These are phyloP conservation scores for Nicotiana otophora DNA, from an alignment of 257 asterid species.

Conservation along the genomic window DNA sequence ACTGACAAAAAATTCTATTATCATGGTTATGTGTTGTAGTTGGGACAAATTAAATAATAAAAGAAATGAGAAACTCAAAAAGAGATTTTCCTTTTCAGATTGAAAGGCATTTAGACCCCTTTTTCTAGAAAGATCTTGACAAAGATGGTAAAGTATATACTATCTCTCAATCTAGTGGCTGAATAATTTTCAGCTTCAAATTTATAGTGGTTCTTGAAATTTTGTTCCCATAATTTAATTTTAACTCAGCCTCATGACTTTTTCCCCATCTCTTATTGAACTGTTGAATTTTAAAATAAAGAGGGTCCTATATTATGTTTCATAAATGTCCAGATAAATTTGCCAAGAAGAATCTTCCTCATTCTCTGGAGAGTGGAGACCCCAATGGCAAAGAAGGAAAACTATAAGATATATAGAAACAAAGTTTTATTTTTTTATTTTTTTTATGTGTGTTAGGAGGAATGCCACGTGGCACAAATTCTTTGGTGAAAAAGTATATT, in stretches of 20 bases:
- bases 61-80: background rate
- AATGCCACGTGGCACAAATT: slow-evolving; percentile 33
- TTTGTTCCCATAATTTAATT: background rate
- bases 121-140: background rate
- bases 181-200: slow-evolving; percentile 1
- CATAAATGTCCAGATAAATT: background rate
- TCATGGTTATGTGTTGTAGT: too few relatives aligned
- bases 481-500: slow-evolving; percentile 17
- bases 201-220: slow-evolving; percentile 12
- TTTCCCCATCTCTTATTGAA: background rate
- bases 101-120: background rate
- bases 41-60: background rate
- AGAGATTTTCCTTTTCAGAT: background rate
- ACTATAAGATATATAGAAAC: background rate
- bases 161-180: background rate
- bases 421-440: background rate
- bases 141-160: background rate
- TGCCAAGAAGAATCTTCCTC: background rate
- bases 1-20: too few relatives aligned
- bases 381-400: background rate
- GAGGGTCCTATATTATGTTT: background rate
- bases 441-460: slow-evolving; percentile 31
- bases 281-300: background rate
- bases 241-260: background rate
- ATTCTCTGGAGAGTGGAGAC: background rate